phyloP scores from a whole-genome alignment of 2,329 filamentous ascomycete species.

The Zymoseptoria ardabiliae region DNA sequence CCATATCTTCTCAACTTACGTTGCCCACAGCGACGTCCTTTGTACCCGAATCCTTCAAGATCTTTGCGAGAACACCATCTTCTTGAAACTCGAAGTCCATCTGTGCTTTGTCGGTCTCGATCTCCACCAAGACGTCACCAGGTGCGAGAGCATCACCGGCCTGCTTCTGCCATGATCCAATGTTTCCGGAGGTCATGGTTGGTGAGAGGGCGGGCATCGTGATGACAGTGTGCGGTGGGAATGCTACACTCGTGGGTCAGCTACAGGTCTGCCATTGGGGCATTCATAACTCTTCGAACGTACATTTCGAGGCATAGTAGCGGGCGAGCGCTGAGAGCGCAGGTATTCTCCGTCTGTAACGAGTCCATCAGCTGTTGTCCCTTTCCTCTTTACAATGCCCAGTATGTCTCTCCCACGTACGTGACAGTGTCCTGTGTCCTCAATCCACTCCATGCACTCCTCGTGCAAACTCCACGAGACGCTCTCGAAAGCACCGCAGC shows the following conservation, averaged over 20 bases:
- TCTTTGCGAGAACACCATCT: slow-evolving; percentile 89
- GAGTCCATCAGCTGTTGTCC: slow-evolving; percentile 9
- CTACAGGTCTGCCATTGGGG: neutral
- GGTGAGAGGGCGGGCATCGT: slow-evolving; percentile 97
- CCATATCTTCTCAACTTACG: slow-evolving; percentile 53
- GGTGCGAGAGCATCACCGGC: slow-evolving; percentile 77
- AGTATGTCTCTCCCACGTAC: slow-evolving; percentile 21
- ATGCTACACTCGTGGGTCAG: slow-evolving; percentile 54
- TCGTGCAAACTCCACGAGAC: slow-evolving; percentile 37
- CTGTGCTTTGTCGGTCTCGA: slow-evolving; percentile 99
- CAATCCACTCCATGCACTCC: slow-evolving; percentile 25
- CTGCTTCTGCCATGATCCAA: slow-evolving; percentile 98
- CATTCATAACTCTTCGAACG: slow-evolving; percentile 20
- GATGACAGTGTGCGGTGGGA: slow-evolving; percentile 88
- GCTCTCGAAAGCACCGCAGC: slow-evolving; percentile 40
- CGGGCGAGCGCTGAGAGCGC: slow-evolving; percentile 54
- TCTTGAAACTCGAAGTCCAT: slow-evolving; percentile 99
- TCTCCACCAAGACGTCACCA: slow-evolving; percentile 74
- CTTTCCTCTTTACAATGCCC: neutral
- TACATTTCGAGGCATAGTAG: slow-evolving; percentile 65
- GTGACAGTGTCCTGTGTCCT: slow-evolving; percentile 28
- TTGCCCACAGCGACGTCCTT: slow-evolving; percentile 93
- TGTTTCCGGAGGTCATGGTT: slow-evolving; percentile 95
- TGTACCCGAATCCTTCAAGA: slow-evolving; percentile 83
- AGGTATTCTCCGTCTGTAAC: slow-evolving; percentile 38